phyloP scores from a whole-genome alignment of 202 grass and related monocot species.

The Eragrostis tef region DNA sequence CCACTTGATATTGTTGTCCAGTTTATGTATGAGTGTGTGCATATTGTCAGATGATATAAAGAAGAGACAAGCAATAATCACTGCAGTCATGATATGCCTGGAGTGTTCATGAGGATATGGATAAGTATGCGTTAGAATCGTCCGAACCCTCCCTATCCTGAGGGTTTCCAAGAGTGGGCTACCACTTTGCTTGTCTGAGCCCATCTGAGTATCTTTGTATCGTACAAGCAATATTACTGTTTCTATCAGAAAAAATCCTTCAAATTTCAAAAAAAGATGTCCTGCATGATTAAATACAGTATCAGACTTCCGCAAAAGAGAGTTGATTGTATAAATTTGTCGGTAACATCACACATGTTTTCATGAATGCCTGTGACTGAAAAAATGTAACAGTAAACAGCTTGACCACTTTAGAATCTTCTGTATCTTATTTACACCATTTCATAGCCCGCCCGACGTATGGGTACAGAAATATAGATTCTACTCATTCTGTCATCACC shows the following conservation, averaged over 20 bases:
- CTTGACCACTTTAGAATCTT: background rate
- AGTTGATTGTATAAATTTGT: background rate
- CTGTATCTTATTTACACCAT: background rate
- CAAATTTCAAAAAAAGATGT: slow-evolving; percentile 24
- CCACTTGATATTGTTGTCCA: slow-evolving; percentile 95
- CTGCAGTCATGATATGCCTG: slow-evolving; percentile 88
- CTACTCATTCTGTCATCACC: no score
- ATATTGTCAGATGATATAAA: slow-evolving; percentile 98
- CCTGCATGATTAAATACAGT: slow-evolving; percentile 20
- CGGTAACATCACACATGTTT: background rate
- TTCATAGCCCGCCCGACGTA: background rate
- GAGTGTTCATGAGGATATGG: slow-evolving; percentile 90
- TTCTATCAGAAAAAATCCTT: slow-evolving; percentile 32
- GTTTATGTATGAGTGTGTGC: slow-evolving; percentile 91
- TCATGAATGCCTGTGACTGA: background rate
- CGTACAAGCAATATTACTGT: slow-evolving; percentile 23
- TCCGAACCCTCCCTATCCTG: slow-evolving; percentile 73
- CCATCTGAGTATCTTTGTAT: slow-evolving; percentile 45
- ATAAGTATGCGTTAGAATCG: slow-evolving; percentile 85
- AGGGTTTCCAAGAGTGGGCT: slow-evolving; percentile 76
- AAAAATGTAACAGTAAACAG: background rate
- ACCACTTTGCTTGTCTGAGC: slow-evolving; percentile 66
- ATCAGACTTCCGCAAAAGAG: slow-evolving; percentile 27
- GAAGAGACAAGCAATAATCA: slow-evolving; percentile 84
- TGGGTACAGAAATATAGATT: background rate